These are phyloP conservation scores for Cicer chorassanicum DNA, from an alignment of 306 rosid genomes.

Conservation along the genomic window DNA sequence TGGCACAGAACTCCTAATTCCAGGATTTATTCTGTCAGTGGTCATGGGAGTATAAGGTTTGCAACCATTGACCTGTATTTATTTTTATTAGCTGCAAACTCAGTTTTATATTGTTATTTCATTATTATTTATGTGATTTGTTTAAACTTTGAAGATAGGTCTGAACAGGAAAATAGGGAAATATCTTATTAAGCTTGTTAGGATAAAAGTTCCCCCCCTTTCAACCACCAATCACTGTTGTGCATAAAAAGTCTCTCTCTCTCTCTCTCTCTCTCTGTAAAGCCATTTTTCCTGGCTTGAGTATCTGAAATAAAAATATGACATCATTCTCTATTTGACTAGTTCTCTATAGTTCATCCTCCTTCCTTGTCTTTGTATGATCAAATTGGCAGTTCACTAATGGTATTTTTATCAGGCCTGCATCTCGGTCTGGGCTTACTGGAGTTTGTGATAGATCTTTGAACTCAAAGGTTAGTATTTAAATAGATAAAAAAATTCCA, in stretches of 20 bases:
- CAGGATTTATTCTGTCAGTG: slow-evolving; percentile 45
- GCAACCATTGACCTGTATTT: slow-evolving; percentile 42
- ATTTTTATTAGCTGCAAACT: slow-evolving; percentile 18
- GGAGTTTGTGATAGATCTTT: slow-evolving; percentile 57
- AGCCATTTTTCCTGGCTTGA: slow-evolving; percentile 30
- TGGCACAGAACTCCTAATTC: slow-evolving; percentile 56
- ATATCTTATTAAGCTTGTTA: slow-evolving; percentile 23
- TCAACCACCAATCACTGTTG: slow-evolving; percentile 2
- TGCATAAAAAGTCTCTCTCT: slow-evolving; percentile 7
- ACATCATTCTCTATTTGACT: slow-evolving; percentile 1
- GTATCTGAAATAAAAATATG: slow-evolving; percentile 33
- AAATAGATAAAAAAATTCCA: slow-evolving; percentile 36
- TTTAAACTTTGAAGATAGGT: slow-evolving; percentile 36
- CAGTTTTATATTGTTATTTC: slow-evolving; percentile 13
- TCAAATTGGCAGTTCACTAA: slow-evolving; percentile 48
- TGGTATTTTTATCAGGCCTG: slow-evolving; percentile 66
- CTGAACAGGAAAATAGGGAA: background rate
- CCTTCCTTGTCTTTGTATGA: slow-evolving; percentile 10
- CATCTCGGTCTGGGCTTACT: slow-evolving; percentile 51
- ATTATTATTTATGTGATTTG: slow-evolving; percentile 18
- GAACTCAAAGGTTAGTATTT: slow-evolving; percentile 68
- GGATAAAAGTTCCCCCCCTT: slow-evolving; percentile 30
- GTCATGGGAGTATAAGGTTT: slow-evolving; percentile 63
- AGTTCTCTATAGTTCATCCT: slow-evolving; percentile 5
- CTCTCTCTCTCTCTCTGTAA: slow-evolving; percentile 13